phyloP scores from a whole-genome alignment of 1,284 basidiomycete genomes.

The Apiotrichum sp. region DNA sequence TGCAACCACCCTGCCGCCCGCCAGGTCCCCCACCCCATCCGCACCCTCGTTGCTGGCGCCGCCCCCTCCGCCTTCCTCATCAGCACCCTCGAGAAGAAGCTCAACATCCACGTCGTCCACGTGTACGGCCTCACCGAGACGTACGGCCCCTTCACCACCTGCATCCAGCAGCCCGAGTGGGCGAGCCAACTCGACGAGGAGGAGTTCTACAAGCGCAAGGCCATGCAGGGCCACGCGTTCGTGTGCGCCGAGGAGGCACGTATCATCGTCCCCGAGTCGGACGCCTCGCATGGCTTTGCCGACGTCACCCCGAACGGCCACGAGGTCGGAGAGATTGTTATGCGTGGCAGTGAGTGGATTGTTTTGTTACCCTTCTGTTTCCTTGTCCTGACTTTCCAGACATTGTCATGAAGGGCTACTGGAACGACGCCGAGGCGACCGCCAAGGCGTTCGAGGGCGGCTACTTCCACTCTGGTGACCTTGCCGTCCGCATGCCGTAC shows the following conservation, averaged over 20 bases:
- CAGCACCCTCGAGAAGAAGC: constrained; percentile 18
- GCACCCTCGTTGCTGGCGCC: constrained; percentile 13
- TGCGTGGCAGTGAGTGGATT: constrained; percentile 11
- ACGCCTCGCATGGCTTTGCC: constrained; percentile 9
- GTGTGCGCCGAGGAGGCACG: constrained; percentile 14
- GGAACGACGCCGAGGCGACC: constrained; percentile 67
- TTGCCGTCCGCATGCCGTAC: constrained; percentile 72
- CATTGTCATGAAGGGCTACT: constrained; percentile 55
- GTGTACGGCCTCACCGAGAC: constrained; percentile 56
- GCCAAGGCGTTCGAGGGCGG: constrained; percentile 58
- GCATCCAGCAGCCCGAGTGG: constrained; percentile 15
- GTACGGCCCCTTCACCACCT: constrained; percentile 16
- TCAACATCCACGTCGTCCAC: constrained; percentile 18
- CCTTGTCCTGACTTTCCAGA: not conserved
- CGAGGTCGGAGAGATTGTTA: constrained; percentile 18
- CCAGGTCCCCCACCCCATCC: constrained; percentile 10
- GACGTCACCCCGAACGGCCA: constrained; percentile 15
- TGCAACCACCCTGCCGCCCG: constrained; percentile 13
- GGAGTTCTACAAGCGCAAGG: constrained; percentile 20
- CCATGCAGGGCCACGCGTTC: constrained; percentile 18
- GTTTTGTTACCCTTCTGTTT: not conserved
- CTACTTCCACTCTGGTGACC: constrained; percentile 83
- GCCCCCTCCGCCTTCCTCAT: constrained; percentile 16
- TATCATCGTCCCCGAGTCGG: constrained; percentile 11
- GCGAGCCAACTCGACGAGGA: constrained; percentile 9